Percentiles rank a stretch among this genome's conserved stretches.
Evolutionary conservation across 768 basidiomycete species (phyloP).

Genomic region (Mycena rosella): DNA sequence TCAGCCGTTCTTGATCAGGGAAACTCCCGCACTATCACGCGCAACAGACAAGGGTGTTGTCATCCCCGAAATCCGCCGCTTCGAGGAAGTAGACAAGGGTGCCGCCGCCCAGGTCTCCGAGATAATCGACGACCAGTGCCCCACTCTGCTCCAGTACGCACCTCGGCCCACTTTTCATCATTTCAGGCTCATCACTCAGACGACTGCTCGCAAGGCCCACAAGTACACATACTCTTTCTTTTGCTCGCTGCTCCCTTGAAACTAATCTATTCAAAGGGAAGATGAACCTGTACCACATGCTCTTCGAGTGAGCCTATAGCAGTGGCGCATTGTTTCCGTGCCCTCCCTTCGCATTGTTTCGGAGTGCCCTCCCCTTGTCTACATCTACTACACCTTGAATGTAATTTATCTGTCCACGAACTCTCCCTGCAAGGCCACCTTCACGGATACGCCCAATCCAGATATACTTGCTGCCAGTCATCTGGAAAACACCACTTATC

Average conservation of each 20-base stretch:
- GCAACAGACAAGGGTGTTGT: constrained; percentile 20
- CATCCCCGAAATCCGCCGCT: constrained; percentile 25
- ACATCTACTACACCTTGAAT: too few species aligned
- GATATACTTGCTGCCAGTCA: too few species aligned
- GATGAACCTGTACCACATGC: constrained; percentile 3
- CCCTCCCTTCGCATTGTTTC: too few species aligned
- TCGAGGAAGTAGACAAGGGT: constrained; percentile 27
- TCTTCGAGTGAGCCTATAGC: constrained; percentile 1
- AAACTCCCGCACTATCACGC: not conserved
- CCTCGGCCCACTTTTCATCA: constrained; percentile 7
- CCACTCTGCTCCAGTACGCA: constrained; percentile 20
- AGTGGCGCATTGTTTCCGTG: too few species aligned
- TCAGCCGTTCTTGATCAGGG: too few species aligned
- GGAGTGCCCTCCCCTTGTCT: too few species aligned
- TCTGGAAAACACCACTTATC: too few species aligned
- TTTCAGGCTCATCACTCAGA: constrained; percentile 25
- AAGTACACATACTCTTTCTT: too few species aligned
- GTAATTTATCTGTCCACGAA: too few species aligned
- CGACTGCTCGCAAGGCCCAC: constrained; percentile 8
- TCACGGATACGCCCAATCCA: too few species aligned
- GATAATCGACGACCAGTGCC: constrained; percentile 33
- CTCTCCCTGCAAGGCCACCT: too few species aligned
- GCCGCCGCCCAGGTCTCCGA: constrained; percentile 30
- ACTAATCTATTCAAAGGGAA: constrained; percentile 2
- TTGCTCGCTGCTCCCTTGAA: not conserved